A percentile compares a stretch with the other conserved stretches of the same genome.
These are phyloP conservation scores for Salix caprea DNA, from an alignment of 345 rosid genomes.

Conservation along the genomic window DNA sequence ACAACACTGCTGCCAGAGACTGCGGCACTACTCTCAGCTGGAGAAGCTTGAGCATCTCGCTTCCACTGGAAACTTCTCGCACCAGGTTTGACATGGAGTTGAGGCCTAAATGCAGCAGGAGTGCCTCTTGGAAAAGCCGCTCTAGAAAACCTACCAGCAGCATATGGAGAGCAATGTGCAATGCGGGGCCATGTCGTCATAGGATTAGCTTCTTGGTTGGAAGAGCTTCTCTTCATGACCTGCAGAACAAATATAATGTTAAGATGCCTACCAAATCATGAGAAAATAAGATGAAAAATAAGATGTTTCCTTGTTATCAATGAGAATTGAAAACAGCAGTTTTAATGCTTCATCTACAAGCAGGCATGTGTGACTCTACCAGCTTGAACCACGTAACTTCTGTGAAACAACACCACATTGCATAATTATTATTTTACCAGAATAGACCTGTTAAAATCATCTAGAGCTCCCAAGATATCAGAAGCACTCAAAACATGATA, in stretches of 20 bases:
- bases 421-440: neutral
- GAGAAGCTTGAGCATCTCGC: constrained; percentile 51
- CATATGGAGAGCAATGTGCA: constrained; percentile 41
- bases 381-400: neutral
- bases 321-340: neutral
- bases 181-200: constrained; percentile 59
- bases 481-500: neutral
- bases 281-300: neutral
- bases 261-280: neutral
- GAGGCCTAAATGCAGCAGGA: constrained; percentile 58
- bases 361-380: neutral
- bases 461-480: neutral
- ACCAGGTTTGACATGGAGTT: constrained; percentile 55
- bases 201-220: constrained; percentile 51
- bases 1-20: constrained; percentile 27
- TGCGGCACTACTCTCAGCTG: constrained; percentile 35
- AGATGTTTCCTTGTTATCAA: neutral
- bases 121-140: constrained; percentile 58
- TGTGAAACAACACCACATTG: neutral
- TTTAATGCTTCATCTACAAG: neutral
- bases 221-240: constrained; percentile 72
- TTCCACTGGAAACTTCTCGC: constrained; percentile 95
- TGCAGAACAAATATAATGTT: constrained; percentile 24
- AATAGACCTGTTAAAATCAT: neutral
- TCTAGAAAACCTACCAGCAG: constrained; percentile 54